Evolutionary conservation across 139 green algal genomes (phyloP).

Genomic region (Tetraselmis chui): DNA sequence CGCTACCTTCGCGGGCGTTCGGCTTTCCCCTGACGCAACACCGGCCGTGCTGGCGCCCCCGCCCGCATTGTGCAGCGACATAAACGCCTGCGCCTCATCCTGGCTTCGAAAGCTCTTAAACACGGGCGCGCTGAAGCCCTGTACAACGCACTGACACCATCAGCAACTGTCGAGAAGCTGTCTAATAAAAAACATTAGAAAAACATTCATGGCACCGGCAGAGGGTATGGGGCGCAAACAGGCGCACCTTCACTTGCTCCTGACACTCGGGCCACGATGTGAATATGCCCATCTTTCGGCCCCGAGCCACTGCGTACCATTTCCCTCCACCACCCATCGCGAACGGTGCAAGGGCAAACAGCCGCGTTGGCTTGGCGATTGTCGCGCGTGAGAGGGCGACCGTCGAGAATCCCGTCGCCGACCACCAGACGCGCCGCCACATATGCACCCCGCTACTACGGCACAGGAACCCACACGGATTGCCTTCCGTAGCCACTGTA

Average conservation of each 20-base stretch:
- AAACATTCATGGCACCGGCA: too few species aligned
- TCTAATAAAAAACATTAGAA: neutral
- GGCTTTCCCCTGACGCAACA: neutral
- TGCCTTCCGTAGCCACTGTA: too few species aligned
- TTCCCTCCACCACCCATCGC: constrained; percentile 5
- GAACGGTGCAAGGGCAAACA: too few species aligned
- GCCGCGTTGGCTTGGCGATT: too few species aligned
- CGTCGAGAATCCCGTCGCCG: too few species aligned
- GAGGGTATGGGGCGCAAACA: too few species aligned
- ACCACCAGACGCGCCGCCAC: too few species aligned
- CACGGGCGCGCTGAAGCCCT: constrained; percentile 4
- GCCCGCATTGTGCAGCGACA: neutral
- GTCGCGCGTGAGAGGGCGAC: too few species aligned
- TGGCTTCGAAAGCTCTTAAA: neutral
- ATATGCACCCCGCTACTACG: too few species aligned
- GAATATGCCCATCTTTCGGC: neutral
- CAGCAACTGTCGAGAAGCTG: neutral
- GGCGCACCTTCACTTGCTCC: neutral
- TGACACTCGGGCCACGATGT: constrained; percentile 1
- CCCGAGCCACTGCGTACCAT: constrained; percentile 7
- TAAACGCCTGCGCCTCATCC: constrained; percentile 4
- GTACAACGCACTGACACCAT: neutral
- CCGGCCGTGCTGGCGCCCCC: neutral
- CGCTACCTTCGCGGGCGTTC: too few species aligned
- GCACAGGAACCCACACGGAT: too few species aligned